A percentile compares a stretch with the other conserved stretches of the same genome.
Conservation (phyloP, 2,329 filamentous ascomycete genomes). For the Fusarium graminum region DNA sequence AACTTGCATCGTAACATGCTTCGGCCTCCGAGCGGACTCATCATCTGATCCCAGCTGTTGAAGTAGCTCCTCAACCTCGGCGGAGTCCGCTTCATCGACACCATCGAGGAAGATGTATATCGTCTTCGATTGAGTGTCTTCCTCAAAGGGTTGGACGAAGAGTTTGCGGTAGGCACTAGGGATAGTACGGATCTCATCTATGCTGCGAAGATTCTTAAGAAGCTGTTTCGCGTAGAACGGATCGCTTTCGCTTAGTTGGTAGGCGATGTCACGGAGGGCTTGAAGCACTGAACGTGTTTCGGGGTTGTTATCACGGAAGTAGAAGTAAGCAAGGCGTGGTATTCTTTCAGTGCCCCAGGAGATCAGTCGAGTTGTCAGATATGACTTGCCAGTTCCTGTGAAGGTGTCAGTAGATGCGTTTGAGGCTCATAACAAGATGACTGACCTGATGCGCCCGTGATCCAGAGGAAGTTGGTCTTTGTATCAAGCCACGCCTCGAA, state of each 20-base stretch:
- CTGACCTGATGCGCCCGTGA: conserved; percentile 59
- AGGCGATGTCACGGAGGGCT: conserved; percentile 61
- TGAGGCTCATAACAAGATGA: fast-evolving
- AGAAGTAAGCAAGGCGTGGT: conserved; percentile 60
- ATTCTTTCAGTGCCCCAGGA: conserved; percentile 54
- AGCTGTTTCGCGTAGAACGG: conserved; percentile 60
- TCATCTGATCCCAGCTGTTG: conserved; percentile 51
- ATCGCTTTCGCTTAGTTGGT: conserved; percentile 62
- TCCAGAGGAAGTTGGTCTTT: conserved; percentile 58
- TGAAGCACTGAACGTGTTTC: conserved; percentile 60
- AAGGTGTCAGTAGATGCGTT: background rate
- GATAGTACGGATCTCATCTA: conserved; percentile 59
- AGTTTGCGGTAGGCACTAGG: conserved; percentile 59
- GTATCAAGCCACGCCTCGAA: conserved; percentile 57
- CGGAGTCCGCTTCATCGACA: conserved; percentile 59
- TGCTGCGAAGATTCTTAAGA: conserved; percentile 51
- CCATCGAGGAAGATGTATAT: conserved; percentile 62
- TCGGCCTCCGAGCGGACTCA: conserved; percentile 32
- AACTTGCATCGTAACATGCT: conserved; percentile 52
- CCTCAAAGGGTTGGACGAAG: conserved; percentile 56
- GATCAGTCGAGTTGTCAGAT: conserved; percentile 60
- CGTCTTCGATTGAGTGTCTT: conserved; percentile 51
- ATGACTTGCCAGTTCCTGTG: conserved; percentile 61
- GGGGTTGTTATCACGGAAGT: conserved; percentile 62
- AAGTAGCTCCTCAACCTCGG: conserved; percentile 56